Percentiles rank a stretch among this genome's conserved stretches.
Evolutionary conservation across 1,284 basidiomycete species (phyloP).

Genomic region (Cerioporus squamosus): DNA sequence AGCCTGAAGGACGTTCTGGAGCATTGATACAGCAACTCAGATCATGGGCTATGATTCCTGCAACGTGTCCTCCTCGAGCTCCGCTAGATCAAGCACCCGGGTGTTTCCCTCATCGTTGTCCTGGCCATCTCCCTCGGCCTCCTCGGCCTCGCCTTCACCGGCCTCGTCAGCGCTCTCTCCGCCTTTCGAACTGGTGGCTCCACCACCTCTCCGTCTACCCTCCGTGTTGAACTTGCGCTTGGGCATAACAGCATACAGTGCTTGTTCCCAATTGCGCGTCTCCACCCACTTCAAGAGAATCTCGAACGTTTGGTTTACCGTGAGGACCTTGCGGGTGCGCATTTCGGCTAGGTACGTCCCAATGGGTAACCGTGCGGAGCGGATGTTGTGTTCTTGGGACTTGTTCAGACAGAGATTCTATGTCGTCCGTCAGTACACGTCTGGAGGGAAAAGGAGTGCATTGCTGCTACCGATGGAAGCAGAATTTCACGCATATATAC

Average conservation of each 20-base stretch:
- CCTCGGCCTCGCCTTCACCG: slow-evolving; percentile 1
- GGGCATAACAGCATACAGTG: slow-evolving; percentile 87
- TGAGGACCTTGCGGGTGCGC: slow-evolving; percentile 92
- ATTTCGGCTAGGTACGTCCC: slow-evolving; percentile 84
- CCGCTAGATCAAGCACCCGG: slow-evolving; percentile 23
- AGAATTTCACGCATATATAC: not conserved
- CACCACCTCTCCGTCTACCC: slow-evolving; percentile 26
- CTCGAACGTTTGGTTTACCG: slow-evolving; percentile 96
- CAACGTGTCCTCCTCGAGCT: slow-evolving; percentile 24
- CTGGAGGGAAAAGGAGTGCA: too few species aligned
- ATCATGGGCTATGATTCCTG: not conserved
- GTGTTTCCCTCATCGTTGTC: slow-evolving; percentile 14
- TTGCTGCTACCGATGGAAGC: not conserved
- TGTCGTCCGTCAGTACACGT: not conserved
- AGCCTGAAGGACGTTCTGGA: slow-evolving; percentile 84
- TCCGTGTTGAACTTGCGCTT: slow-evolving; percentile 79
- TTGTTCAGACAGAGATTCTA: slow-evolving; percentile 92
- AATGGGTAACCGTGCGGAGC: slow-evolving; percentile 92
- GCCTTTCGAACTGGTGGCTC: slow-evolving; percentile 20
- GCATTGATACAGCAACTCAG: slow-evolving; percentile 11
- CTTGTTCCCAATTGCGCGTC: slow-evolving; percentile 80
- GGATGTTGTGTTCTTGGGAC: slow-evolving; percentile 75
- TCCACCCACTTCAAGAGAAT: slow-evolving; percentile 92
- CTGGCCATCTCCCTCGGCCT: slow-evolving; percentile 9
- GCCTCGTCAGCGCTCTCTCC: slow-evolving; percentile 27